Conservation (phyloP, 768 basidiomycete species). For the Filobasidium wieringae region DNA sequence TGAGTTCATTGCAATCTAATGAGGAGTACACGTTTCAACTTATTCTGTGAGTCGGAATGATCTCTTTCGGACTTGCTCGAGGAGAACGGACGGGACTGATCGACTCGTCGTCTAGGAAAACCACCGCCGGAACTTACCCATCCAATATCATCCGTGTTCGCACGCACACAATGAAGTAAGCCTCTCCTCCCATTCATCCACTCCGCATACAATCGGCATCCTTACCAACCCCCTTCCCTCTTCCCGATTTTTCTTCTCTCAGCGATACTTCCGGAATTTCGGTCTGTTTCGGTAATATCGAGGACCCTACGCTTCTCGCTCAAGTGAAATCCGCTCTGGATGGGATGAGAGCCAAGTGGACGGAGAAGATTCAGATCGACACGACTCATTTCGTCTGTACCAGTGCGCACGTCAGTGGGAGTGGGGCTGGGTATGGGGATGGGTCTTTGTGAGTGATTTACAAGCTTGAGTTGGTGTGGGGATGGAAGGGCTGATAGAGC, state of each 20-base stretch:
- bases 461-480: conserved; percentile 36
- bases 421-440: conserved; percentile 1
- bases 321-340: conserved; percentile 67
- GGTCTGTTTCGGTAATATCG: conserved; percentile 85
- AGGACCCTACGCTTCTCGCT: conserved; percentile 62
- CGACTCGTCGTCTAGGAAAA: conserved; percentile 40
- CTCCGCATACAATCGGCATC: neutral
- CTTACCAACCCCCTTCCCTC: neutral
- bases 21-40: conserved; percentile 89
- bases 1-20: conserved; percentile 48
- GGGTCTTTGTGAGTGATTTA: conserved; percentile 1
- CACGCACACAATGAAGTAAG: conserved; percentile 70
- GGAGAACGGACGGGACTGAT: no score
- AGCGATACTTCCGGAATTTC: conserved; percentile 86
- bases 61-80: no score
- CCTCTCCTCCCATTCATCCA: neutral
- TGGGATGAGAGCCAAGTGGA: conserved; percentile 82
- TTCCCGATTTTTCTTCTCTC: conserved; percentile 10
- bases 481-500: conserved; percentile 9
- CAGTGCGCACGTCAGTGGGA: conserved; percentile 47
- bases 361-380: conserved; percentile 88
- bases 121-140: conserved; percentile 78
- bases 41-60: conserved; percentile 49
- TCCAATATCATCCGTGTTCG: conserved; percentile 70
- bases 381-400: conserved; percentile 98